phyloP scores from a whole-genome alignment of 2,329 filamentous ascomycete species.

The Rhinocladiella similis region DNA sequence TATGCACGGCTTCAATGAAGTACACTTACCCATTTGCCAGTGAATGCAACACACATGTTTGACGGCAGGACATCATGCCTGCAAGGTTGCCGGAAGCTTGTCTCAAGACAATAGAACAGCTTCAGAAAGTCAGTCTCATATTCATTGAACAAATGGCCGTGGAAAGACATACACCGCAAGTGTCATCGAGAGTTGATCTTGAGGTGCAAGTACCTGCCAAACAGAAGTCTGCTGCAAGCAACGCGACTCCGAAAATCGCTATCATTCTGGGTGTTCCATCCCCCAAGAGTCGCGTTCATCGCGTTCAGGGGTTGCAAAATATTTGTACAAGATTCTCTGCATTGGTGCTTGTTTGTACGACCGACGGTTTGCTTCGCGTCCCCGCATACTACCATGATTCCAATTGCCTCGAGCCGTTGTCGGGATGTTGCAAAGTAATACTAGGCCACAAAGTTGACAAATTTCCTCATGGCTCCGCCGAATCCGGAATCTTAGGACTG shows the following conservation, averaged over 20 bases:
- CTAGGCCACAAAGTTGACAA: background rate
- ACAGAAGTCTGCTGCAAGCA: background rate
- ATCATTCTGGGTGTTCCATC: background rate
- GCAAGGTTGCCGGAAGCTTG: slow-evolving; percentile 1
- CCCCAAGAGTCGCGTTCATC: background rate
- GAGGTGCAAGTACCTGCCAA: background rate
- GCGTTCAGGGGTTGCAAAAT: background rate
- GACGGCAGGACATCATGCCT: background rate
- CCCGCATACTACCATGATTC: background rate
- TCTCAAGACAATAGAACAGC: slow-evolving; percentile 5
- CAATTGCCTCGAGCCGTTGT: background rate
- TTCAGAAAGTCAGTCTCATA: background rate
- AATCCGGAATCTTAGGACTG: background rate
- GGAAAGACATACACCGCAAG: background rate
- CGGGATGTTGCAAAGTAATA: background rate
- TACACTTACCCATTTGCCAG: slow-evolving; percentile 3
- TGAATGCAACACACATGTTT: slow-evolving; percentile 1
- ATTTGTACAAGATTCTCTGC: background rate
- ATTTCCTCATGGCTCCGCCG: background rate
- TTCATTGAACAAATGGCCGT: background rate
- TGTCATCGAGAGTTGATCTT: background rate
- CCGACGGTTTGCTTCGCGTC: background rate
- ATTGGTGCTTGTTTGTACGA: background rate
- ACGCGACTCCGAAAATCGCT: background rate
- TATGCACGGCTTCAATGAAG: background rate